phyloP scores from a whole-genome alignment of 139 green algal genomes.

The Micractinium conductrix region DNA sequence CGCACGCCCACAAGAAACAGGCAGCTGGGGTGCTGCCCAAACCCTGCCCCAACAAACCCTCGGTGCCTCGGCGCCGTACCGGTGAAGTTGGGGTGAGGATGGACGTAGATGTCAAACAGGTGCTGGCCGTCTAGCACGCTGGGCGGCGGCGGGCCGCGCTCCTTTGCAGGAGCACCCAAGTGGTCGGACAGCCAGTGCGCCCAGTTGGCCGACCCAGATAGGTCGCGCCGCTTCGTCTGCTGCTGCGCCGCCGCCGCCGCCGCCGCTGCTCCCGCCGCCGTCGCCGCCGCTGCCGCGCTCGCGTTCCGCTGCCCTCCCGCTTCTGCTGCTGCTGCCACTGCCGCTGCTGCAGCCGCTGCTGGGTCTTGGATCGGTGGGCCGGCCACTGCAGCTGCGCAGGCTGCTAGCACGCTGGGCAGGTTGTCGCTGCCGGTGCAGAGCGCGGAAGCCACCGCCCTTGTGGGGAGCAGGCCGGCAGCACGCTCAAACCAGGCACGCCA shows the following conservation, averaged over 20 bases:
- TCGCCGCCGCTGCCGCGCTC: not conserved
- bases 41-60: not conserved
- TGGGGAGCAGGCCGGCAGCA: slow-evolving; percentile 24
- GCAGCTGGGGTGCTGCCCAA: not conserved
- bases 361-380: too few species aligned
- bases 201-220: not conserved
- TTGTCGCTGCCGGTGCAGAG: not conserved
- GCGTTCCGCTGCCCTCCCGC: not conserved
- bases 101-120: slow-evolving; percentile 40
- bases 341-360: too few species aligned
- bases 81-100: slow-evolving; percentile 30
- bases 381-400: slow-evolving; percentile 28
- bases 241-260: not conserved
- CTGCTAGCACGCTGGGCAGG: not conserved
- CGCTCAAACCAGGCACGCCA: slow-evolving; percentile 44
- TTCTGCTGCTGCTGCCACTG: not conserved
- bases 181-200: not conserved
- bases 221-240: not conserved
- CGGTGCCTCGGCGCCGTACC: not conserved
- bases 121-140: slow-evolving; percentile 16
- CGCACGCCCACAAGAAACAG: not conserved
- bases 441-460: not conserved
- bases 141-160: too few species aligned
- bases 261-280: not conserved
- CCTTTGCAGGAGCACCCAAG: not conserved